Percentiles rank a stretch among this genome's conserved stretches.
Conservation (phyloP, 2,329 filamentous ascomycete species). For the Colletotrichum navitas region DNA sequence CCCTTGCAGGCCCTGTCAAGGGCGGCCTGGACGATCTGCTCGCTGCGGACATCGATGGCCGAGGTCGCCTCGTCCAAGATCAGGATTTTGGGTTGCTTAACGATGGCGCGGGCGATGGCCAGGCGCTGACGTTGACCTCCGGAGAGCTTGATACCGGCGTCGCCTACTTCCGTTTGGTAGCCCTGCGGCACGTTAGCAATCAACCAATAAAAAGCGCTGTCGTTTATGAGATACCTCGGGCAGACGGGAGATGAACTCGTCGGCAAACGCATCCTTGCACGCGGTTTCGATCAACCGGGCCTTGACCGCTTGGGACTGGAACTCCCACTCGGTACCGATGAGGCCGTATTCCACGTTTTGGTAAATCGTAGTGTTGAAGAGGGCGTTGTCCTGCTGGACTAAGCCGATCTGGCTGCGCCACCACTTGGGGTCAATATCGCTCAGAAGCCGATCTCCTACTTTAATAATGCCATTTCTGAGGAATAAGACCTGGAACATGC, state of each 20-base stretch:
- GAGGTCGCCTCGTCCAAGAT: constrained; percentile 74
- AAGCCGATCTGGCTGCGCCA: constrained; percentile 91
- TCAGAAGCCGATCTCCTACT: constrained; percentile 56
- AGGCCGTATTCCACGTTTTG: constrained; percentile 63
- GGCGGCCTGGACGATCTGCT: constrained; percentile 63
- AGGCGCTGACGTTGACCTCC: constrained; percentile 75
- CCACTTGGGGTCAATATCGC: constrained; percentile 87
- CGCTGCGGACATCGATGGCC: constrained; percentile 69
- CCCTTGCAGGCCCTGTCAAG: constrained; percentile 62
- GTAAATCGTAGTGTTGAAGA: constrained; percentile 68
- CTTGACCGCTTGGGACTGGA: constrained; percentile 55
- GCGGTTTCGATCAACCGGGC: constrained; percentile 58
- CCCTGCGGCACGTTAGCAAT: constrained; percentile 48
- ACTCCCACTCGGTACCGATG: constrained; percentile 52
- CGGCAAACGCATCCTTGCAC: constrained; percentile 64
- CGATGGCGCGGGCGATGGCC: constrained; percentile 68
- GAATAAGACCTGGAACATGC: constrained; percentile 51
- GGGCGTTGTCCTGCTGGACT: constrained; percentile 76
- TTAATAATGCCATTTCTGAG: constrained; percentile 47
- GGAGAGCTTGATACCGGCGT: constrained; percentile 73
- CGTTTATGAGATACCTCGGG: constrained; percentile 50
- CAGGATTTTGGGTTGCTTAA: constrained; percentile 68
- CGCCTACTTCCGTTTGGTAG: constrained; percentile 74
- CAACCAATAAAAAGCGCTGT: constrained; percentile 49
- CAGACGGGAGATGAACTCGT: constrained; percentile 65